These are phyloP conservation scores for Solanum chiquidenum DNA, from an alignment of 257 asterid genomes.

Conservation along the genomic window DNA sequence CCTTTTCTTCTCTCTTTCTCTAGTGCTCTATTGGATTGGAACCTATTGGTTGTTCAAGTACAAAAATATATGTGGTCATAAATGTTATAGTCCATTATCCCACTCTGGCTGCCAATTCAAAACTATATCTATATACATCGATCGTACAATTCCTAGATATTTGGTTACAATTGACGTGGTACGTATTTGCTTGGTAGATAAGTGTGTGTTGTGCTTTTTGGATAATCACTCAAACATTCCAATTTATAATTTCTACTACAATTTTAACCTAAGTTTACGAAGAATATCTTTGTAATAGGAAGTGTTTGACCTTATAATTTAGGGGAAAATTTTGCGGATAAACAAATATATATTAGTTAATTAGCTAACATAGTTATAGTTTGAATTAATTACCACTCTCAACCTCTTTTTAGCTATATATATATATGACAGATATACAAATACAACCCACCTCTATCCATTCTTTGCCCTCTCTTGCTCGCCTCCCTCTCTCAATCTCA, in stretches of 20 bases:
- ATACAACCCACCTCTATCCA: too few relatives aligned
- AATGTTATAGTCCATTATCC: background rate
- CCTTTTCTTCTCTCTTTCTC: background rate
- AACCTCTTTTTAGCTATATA: too few relatives aligned
- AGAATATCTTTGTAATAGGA: background rate
- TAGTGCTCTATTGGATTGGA: background rate
- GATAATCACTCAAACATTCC: background rate
- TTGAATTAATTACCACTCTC: too few relatives aligned
- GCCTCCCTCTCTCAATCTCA: too few relatives aligned
- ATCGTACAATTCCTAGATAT: background rate
- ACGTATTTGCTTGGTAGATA: background rate
- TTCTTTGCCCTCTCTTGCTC: too few relatives aligned
- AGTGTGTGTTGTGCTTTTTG: background rate
- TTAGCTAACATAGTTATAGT: background rate
- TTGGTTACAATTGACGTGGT: background rate
- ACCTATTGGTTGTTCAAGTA: background rate
- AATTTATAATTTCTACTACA: background rate
- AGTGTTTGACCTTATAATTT: background rate
- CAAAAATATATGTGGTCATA: background rate
- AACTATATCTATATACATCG: background rate
- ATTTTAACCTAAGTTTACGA: background rate
- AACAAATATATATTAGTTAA: background rate
- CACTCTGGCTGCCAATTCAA: background rate
- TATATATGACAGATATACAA: too few relatives aligned
- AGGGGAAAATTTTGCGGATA: background rate